These are phyloP conservation scores for Hippophae rhamnoides DNA, from an alignment of 306 rosid genomes.

Conservation along the genomic window DNA sequence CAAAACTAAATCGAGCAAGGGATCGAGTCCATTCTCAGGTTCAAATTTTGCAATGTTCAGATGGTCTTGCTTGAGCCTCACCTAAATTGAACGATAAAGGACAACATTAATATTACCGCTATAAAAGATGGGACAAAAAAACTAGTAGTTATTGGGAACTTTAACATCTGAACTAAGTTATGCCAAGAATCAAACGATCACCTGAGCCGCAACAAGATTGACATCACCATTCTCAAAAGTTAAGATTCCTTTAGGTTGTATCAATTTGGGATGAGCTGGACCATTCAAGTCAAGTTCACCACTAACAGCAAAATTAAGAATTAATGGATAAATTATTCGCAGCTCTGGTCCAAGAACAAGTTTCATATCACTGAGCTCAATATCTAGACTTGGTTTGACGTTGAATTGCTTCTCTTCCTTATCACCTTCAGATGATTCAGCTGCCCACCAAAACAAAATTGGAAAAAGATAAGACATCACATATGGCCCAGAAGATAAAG, in stretches of 20 bases:
- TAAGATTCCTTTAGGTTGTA: constrained; percentile 73
- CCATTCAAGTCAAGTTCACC: constrained; percentile 95
- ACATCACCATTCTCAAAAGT: constrained; percentile 86
- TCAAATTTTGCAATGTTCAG: constrained; percentile 77
- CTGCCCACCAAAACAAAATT: constrained; percentile 28
- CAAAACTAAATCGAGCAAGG: constrained; percentile 81
- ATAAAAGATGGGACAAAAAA: constrained; percentile 11
- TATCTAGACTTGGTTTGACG: constrained; percentile 50
- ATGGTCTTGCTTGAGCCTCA: constrained; percentile 82
- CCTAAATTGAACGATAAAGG: constrained; percentile 39
- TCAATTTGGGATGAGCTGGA: constrained; percentile 58
- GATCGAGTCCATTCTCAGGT: constrained; percentile 88
- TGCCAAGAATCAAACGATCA: constrained; percentile 8
- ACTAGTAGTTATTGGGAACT: not conserved
- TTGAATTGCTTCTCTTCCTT: constrained; percentile 48
- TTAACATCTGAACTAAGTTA: too few species aligned
- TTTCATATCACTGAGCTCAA: constrained; percentile 70
- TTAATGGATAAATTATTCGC: constrained; percentile 81
- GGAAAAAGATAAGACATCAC: constrained; percentile 5
- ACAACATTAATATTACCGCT: constrained; percentile 11
- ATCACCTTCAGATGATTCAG: constrained; percentile 38
- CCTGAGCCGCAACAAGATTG: constrained; percentile 95
- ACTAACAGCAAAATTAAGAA: constrained; percentile 68
- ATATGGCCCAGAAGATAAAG: not conserved
- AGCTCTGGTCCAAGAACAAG: constrained; percentile 87